Evolutionary conservation across 2,329 filamentous ascomycete species (phyloP).

Genomic region (Botrytis porri): DNA sequence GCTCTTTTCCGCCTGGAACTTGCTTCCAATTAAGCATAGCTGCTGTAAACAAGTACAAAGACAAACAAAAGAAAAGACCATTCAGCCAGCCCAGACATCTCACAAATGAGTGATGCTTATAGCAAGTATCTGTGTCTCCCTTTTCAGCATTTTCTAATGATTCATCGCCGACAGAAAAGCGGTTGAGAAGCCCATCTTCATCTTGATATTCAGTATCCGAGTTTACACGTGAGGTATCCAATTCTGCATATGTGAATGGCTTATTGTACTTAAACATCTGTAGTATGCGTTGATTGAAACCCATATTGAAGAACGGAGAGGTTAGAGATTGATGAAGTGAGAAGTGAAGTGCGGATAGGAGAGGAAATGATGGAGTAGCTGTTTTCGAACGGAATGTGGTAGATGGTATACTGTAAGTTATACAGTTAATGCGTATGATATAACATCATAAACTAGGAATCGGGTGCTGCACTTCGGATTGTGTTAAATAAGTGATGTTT

Average conservation of each 20-base stretch:
- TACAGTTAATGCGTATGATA: neutral
- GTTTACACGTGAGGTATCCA: neutral
- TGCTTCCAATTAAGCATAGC: neutral
- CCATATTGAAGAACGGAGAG: neutral
- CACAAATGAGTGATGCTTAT: neutral
- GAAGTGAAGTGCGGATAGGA: neutral
- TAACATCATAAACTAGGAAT: neutral
- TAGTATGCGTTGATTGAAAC: neutral
- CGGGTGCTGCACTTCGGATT: neutral
- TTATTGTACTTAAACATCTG: neutral
- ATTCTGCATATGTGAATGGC: neutral
- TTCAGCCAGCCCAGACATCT: neutral
- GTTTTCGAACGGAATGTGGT: neutral
- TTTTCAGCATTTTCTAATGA: neutral
- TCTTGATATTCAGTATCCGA: neutral
- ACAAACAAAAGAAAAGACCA: neutral
- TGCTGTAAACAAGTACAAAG: neutral
- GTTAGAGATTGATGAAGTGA: neutral
- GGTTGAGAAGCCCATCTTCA: neutral
- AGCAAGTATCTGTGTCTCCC: neutral
- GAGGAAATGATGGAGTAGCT: neutral
- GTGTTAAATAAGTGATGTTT: neutral
- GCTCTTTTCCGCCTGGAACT: neutral
- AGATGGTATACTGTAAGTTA: neutral
- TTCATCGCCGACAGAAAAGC: neutral